Base-by-base conservation (phyloP, 768 basidiomycete species). In the Serpula lacrymans region DNA sequence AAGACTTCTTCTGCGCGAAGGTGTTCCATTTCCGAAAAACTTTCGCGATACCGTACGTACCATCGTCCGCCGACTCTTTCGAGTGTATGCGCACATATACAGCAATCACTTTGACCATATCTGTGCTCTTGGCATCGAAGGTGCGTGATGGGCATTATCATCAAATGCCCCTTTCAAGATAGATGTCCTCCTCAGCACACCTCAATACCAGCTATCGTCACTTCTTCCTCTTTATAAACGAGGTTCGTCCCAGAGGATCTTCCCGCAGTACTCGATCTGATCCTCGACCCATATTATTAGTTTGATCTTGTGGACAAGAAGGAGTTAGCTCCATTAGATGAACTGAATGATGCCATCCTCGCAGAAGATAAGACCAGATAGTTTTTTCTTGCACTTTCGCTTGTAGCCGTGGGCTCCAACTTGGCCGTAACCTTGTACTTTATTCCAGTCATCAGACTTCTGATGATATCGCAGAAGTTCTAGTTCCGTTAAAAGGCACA, bases 61-160 rank as follows among this genome's bases (percentile, higher is more conserved):
- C 8, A 92, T 99, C 44, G 78, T 91, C 42, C 78, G 96, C 32
- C 79, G 96, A 20, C 63, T 99, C 41, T 99, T 99, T 75, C 79
- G 96, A 13, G 88, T 99, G 29, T 99, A 99, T 60, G 96, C 93
- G 14, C 96, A 99, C 61, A 83, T 98, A 57, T 99, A 99, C 71
- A 95, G 93, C 72, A 95, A 92, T 51, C 96, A 99, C 64, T 98
- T 99, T 62, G 96, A 98, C 54, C 95, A 98, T 54, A 90, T 98
- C 44, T 98, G 95, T 61, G 96, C 96, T 11, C 68, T 99, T 33
- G 94, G 94, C 5, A 97, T 99, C 38, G 96, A 99, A 78, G 95
- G 95, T 95, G 46, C 28, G 70, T 56, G 24, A 37, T 5, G 11
- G 10, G 12, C 18, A 13, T 14, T 30, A 9, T 22, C 10, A 33